Conservation (phyloP, 306 rosid genomes). For the Cyamopsis tetragonoloba region DNA sequence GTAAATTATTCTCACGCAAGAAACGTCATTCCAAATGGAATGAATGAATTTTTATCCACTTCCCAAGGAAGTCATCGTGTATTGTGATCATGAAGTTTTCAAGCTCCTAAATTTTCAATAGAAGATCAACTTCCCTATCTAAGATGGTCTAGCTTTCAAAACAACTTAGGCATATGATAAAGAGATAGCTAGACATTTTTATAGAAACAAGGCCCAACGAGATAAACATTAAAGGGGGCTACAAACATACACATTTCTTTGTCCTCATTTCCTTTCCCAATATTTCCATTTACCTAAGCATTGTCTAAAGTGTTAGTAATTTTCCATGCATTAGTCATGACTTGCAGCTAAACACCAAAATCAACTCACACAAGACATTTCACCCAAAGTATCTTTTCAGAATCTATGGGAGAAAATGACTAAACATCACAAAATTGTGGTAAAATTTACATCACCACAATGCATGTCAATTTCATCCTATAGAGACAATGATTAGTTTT, state of each 20-base stretch:
- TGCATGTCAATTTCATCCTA: conserved; percentile 15
- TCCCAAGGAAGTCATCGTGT: too few relatives aligned
- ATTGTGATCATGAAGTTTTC: too few relatives aligned
- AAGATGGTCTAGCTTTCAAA: too few relatives aligned
- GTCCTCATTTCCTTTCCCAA: neutral
- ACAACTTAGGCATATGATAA: too few relatives aligned
- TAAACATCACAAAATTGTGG: neutral
- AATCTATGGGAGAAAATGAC: conserved; percentile 23
- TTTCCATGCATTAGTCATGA: neutral
- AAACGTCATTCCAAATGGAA: too few relatives aligned
- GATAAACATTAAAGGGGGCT: too few relatives aligned
- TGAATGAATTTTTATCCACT: too few relatives aligned
- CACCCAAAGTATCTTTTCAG: neutral
- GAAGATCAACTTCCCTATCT: too few relatives aligned
- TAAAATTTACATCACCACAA: conserved; percentile 6
- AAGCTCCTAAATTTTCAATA: too few relatives aligned
- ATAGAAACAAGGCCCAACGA: too few relatives aligned
- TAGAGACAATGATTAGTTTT: neutral
- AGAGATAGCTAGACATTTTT: too few relatives aligned
- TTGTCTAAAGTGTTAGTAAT: neutral
- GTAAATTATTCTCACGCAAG: too few relatives aligned
- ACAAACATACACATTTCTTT: neutral
- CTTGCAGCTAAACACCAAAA: neutral
- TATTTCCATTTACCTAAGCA: neutral
- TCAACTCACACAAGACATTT: conserved; percentile 8